These are phyloP conservation scores for Coprinellus aureogranulatus DNA, from an alignment of 768 basidiomycete species.

Conservation along the genomic window DNA sequence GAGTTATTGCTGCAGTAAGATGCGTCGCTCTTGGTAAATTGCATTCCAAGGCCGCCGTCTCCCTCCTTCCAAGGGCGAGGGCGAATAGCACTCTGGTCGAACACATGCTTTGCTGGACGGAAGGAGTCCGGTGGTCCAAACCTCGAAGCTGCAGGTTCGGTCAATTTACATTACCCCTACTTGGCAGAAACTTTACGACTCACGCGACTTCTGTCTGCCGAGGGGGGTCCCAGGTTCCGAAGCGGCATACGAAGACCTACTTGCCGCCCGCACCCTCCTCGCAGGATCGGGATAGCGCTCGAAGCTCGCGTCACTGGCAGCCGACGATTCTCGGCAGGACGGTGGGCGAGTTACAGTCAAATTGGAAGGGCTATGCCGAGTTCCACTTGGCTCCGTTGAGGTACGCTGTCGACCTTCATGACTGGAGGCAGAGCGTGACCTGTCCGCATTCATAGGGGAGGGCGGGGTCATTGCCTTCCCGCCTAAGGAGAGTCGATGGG, in stretches of 20 bases:
- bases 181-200: too few species aligned
- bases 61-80: conserved; percentile 13
- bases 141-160: neutral
- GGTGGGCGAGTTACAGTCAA: neutral
- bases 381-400: neutral
- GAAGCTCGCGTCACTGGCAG: neutral
- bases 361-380: neutral
- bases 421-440: neutral
- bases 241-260: too few species aligned
- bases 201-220: too few species aligned
- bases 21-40: conserved; percentile 23
- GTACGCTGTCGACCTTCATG: neutral
- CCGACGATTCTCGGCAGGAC: neutral
- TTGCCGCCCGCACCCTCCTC: too few species aligned
- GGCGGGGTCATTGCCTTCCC: neutral
- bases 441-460: neutral
- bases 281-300: too few species aligned
- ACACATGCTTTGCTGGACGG: conserved; percentile 6
- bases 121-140: conserved; percentile 7
- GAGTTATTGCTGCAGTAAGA: conserved; percentile 30
- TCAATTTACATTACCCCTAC: too few species aligned
- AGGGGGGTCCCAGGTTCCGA: too few species aligned
- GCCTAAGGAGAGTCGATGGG: neutral
- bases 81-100: conserved; percentile 1
- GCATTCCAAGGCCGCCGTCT: conserved; percentile 23